Evolutionary conservation across 441 rosid species (phyloP).

Genomic region (Corymbia citriodora): DNA sequence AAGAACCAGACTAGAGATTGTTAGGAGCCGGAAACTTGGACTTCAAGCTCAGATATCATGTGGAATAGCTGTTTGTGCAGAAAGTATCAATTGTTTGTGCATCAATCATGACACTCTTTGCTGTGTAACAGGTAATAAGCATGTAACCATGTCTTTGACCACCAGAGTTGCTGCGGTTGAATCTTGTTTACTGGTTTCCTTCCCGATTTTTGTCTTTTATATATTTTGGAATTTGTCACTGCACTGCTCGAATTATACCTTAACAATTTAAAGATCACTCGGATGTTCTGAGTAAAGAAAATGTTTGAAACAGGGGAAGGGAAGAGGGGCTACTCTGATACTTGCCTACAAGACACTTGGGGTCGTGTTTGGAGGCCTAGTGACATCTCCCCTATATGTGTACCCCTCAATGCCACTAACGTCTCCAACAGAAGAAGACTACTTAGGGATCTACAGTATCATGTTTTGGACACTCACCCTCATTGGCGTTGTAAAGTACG

Average conservation of each 20-base stretch:
- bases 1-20: background rate
- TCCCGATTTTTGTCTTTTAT: background rate
- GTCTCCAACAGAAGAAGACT: constrained; percentile 59
- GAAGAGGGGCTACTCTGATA: constrained; percentile 23
- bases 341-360: constrained; percentile 62
- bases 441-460: constrained; percentile 56
- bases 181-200: background rate
- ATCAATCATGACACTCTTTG: background rate
- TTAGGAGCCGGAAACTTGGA: background rate
- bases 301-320: constrained; percentile 15
- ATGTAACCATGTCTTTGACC: background rate
- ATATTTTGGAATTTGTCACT: background rate
- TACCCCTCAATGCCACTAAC: constrained; percentile 60
- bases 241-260: background rate
- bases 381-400: constrained; percentile 59
- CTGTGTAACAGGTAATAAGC: background rate
- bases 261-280: background rate
- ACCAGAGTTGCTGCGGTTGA: background rate
- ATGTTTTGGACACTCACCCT: constrained; percentile 78
- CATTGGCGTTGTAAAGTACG: constrained; percentile 52
- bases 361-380: constrained; percentile 68
- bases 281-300: background rate
- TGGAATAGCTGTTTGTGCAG: background rate
- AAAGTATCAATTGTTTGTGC: background rate
- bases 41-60: background rate